These are phyloP conservation scores for Globisporangium viniferum DNA, from an alignment of 352 stramenopile genomes.

Conservation along the genomic window DNA sequence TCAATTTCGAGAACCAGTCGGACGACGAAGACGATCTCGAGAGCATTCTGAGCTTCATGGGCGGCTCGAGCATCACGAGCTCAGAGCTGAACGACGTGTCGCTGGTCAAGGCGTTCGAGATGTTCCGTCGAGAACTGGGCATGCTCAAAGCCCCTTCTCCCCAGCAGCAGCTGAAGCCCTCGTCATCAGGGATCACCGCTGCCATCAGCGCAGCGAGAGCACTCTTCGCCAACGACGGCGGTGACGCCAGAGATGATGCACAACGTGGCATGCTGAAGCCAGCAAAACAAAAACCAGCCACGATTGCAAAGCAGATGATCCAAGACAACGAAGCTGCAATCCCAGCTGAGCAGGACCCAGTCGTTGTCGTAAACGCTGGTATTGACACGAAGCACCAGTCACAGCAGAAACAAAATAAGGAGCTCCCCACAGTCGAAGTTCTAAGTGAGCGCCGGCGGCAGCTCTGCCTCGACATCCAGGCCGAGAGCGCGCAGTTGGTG, in stretches of 20 bases:
- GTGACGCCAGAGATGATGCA: not conserved
- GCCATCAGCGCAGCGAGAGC: conserved; percentile 15
- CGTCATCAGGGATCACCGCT: conserved; percentile 5
- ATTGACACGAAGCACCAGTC: not conserved
- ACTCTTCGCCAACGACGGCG: conserved; percentile 3
- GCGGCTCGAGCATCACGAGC: conserved; percentile 49
- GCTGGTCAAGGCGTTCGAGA: conserved; percentile 47
- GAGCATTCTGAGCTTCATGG: conserved; percentile 48
- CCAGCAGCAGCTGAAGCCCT: conserved; percentile 1
- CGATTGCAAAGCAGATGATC: not conserved
- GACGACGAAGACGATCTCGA: conserved; percentile 38
- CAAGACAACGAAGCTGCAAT: not conserved
- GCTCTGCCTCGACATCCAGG: conserved; percentile 54
- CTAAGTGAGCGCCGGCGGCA: conserved; percentile 35
- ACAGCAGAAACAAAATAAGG: not conserved
- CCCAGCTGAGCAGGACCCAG: not conserved
- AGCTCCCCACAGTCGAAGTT: not conserved
- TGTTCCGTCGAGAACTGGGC: conserved; percentile 39
- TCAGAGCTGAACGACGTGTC: conserved; percentile 53
- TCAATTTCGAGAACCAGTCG: conserved; percentile 55
- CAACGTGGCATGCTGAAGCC: not conserved
- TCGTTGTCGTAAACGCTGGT: not conserved
- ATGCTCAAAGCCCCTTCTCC: conserved; percentile 6
- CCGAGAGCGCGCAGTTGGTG: conserved; percentile 43
- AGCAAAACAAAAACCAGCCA: not conserved